Evolutionary conservation across 257 asterid species (phyloP).

Genomic region (Lavandula angustifolia): DNA sequence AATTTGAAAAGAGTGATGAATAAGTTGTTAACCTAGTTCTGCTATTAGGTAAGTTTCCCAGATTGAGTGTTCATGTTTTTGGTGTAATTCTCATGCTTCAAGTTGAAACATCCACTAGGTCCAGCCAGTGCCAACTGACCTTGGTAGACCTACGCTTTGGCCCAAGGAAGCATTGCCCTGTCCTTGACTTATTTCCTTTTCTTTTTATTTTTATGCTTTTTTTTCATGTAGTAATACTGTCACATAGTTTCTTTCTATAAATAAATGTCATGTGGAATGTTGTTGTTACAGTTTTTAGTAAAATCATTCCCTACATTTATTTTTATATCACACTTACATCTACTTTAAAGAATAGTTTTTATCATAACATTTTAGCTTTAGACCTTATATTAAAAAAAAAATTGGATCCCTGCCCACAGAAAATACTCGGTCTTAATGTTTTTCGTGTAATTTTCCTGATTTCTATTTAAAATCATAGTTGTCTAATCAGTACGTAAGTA

Average conservation of each 20-base stretch:
- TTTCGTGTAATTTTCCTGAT: no score
- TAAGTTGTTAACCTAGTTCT: constrained; percentile 8
- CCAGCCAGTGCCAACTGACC: constrained; percentile 2
- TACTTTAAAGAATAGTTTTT: no score
- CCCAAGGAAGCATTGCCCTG: neutral
- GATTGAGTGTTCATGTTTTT: constrained; percentile 18
- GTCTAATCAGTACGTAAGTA: constrained; percentile 10
- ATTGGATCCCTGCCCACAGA: no score
- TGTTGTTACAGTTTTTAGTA: no score
- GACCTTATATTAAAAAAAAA: no score
- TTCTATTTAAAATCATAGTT: constrained; percentile 18
- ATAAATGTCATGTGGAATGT: no score
- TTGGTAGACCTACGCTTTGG: neutral
- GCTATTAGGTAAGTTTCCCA: constrained; percentile 7
- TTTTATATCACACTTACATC: no score
- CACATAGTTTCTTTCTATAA: no score
- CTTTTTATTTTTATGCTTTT: no score
- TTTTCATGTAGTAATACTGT: neutral
- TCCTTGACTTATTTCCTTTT: neutral
- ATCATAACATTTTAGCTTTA: no score
- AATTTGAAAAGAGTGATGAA: constrained; percentile 11
- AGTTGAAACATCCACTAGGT: constrained; percentile 20
- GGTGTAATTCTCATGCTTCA: constrained; percentile 20
- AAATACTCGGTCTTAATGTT: no score
- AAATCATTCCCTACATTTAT: no score